Evolutionary conservation across 2,329 filamentous ascomycete genomes (phyloP).

Genomic region (Penicillium frequentans): DNA sequence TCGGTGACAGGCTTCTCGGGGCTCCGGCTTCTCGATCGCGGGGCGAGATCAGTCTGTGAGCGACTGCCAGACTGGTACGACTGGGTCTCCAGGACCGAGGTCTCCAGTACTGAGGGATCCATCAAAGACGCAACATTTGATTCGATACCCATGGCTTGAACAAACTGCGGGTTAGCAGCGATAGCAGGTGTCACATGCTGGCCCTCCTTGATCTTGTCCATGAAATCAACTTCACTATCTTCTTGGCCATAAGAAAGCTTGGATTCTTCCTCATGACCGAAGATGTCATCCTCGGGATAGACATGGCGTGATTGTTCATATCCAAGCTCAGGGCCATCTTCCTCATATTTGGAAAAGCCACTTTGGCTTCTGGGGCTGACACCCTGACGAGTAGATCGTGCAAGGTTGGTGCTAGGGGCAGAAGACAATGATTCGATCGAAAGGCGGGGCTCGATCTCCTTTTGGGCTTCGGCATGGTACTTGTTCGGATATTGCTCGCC

Average conservation of each 20-base stretch:
- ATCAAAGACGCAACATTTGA: constrained; percentile 89
- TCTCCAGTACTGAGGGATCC: constrained; percentile 75
- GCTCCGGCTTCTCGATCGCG: constrained; percentile 26
- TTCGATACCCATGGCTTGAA: constrained; percentile 74
- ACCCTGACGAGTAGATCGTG: constrained; percentile 55
- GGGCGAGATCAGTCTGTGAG: constrained; percentile 40
- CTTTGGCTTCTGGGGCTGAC: constrained; percentile 52
- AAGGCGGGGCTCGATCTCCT: constrained; percentile 45
- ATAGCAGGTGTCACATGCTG: constrained; percentile 70
- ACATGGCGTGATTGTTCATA: constrained; percentile 37
- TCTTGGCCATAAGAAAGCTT: constrained; percentile 51
- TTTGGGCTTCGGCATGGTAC: constrained; percentile 53
- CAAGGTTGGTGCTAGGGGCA: constrained; percentile 58
- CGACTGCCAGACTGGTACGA: constrained; percentile 54
- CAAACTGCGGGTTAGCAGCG: constrained; percentile 72
- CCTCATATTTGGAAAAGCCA: constrained; percentile 49
- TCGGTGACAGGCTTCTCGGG: constrained; percentile 26
- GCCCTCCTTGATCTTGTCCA: constrained; percentile 62
- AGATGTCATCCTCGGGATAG: constrained; percentile 27
- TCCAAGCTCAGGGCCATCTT: constrained; percentile 36
- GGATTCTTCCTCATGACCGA: constrained; percentile 59
- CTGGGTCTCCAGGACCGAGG: constrained; percentile 68
- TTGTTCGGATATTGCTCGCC: constrained; percentile 8
- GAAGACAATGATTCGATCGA: constrained; percentile 63
- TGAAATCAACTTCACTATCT: constrained; percentile 56